Base-by-base conservation (phyloP, 2,329 filamentous ascomycete species). In the Lojkania enalia region DNA sequence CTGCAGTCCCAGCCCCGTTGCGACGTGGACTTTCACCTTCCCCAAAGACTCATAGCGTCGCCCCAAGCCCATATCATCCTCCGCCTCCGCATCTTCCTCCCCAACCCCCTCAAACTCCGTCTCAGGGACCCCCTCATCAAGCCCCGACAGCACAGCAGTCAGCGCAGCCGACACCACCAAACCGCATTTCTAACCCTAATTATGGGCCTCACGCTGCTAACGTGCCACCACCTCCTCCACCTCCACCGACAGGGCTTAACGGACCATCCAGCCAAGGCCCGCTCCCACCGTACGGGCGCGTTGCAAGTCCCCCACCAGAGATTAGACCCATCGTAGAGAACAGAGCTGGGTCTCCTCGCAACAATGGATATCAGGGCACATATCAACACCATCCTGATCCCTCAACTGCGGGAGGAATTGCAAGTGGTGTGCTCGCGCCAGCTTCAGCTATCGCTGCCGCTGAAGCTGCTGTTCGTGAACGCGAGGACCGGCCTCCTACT, bases 331-430 rank as follows among this genome's bases (percentile, higher is more conserved):
- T 94, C 52, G 82, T 92, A 54, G 91, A 96, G 55, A 89, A 86
- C 63, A 84, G 88, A 48, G 87, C 91, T 71, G 83, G 88, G n/a
- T 96, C 92, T n/a, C 91, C 91, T 47, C 91, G 90, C 62, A 87
- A 89, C 29, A n/a, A n/a, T n/a, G 84, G 83, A 5, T 96, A 94
- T 62, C 88, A 91, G 60, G 88, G 88, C 51, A 87, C 86, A 53
- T 95, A 89, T 63, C 77, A 86, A 57, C 86, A 88, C 54, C 88
- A 90, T 55, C 82, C 82, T 35, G 88, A 90, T 51, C 70, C 81
- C 31, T 68, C 76, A 37, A 70, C 74, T 21, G 74, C 74, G 44
- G 77, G 77, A 27, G 79, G 81, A 39, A 87, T 89, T 61, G 85
- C 86, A 23, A 79, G 80, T 55, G 87, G 86, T 51, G 84, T 85